Evolutionary conservation across 139 green algal genomes (phyloP), one percentile per base, ranked within the genome.

Genomic region (Coelastrella sp.): DNA sequence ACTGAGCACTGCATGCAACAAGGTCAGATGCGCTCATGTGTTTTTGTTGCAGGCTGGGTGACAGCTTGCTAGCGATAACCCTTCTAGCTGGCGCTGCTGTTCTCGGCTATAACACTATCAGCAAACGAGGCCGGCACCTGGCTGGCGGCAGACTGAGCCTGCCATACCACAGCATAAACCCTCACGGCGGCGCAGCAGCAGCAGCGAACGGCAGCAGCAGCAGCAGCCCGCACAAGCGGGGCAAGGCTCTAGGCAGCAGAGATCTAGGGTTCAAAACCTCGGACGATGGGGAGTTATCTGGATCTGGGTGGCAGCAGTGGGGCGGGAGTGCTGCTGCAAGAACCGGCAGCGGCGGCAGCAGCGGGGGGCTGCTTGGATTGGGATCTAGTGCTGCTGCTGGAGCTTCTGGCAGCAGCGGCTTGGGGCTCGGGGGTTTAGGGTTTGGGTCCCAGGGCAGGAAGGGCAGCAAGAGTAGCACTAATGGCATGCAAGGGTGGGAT

Each of bases 11-110:
- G 32, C 32, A 47, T 47, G 32, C 32, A 47, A 47, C 32, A 47
- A 47, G 32, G 32, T 47, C 32, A 47, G 32, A 47, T 47, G 32
- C 32, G 32, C 32, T 47, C 32, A 47, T 47, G 32, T 80, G 74
- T 87, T 73, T 7, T 78, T 23, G 13, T 58, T 77, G 65, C 82
- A 87, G 82, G 82, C 20, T 59, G 14, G 82, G 23, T 65, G 65
- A 64, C 14, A 23, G 19, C 14, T 19, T 87, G 32, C 14, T 79
- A 58, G 82, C 5, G 17, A 17, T 68, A 64, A 5, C 14, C 61
- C 8, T 17, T 5, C 2, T 87, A 0, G 64, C 17, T 4, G 65
- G 20, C 2, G 13, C 23, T 64, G 64, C 20, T 20, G 64, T 59
- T 13, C 8, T 79, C 0, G 65, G 22, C n/a, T 56, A n/a, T 3